phyloP scores from a whole-genome alignment of 345 rosid species.

The Sonneratia alba region DNA sequence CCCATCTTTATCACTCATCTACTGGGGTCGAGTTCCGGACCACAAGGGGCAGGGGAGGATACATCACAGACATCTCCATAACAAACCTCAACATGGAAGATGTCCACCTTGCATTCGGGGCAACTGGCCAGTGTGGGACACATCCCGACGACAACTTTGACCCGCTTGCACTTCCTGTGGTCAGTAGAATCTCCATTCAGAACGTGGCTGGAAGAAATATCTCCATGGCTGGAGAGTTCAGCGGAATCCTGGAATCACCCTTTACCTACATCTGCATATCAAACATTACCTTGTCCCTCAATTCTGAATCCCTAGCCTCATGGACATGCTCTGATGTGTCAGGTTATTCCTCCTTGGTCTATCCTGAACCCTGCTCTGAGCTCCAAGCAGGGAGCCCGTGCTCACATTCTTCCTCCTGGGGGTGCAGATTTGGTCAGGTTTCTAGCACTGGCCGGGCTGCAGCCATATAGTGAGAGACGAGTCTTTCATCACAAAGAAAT shows the following conservation, averaged over 20 bases:
- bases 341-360: slow-evolving; percentile 65
- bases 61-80: slow-evolving; percentile 46
- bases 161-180: slow-evolving; percentile 53
- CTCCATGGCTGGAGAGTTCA: slow-evolving; percentile 53
- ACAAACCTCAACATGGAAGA: slow-evolving; percentile 33
- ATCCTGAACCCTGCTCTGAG: slow-evolving; percentile 58
- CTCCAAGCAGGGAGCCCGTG: slow-evolving; percentile 21
- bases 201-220: slow-evolving; percentile 52
- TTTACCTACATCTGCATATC: slow-evolving; percentile 59
- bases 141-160: slow-evolving; percentile 77
- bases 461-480: slow-evolving; percentile 20
- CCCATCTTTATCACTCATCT: slow-evolving; percentile 37
- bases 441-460: slow-evolving; percentile 24
- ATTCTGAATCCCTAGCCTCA: slow-evolving; percentile 19
- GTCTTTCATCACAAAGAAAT: background rate
- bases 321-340: slow-evolving; percentile 70
- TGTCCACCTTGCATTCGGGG: slow-evolving; percentile 40
- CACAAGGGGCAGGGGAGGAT: slow-evolving; percentile 78
- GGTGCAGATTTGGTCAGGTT: slow-evolving; percentile 17
- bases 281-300: slow-evolving; percentile 40
- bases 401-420: slow-evolving; percentile 20
- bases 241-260: slow-evolving; percentile 63
- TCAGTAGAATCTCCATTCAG: slow-evolving; percentile 36
- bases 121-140: slow-evolving; percentile 49
- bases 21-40: slow-evolving; percentile 68